A percentile compares a stretch with the other conserved stretches of the same genome.
phyloP scores from a whole-genome alignment of 257 asterid species.

The Nicotiana attenuata region DNA sequence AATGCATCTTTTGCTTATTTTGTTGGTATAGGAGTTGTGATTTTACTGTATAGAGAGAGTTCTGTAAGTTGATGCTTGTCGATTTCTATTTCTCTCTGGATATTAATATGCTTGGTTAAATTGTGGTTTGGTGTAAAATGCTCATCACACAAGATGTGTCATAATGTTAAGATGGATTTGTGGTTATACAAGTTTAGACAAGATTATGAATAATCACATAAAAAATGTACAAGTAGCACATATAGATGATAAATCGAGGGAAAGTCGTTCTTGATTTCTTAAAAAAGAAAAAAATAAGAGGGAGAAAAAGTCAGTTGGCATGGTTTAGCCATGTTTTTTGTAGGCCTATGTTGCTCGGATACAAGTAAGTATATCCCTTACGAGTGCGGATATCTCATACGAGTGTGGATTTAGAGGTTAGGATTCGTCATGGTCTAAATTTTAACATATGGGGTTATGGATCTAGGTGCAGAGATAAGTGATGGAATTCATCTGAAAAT shows the following conservation, averaged over 20 bases:
- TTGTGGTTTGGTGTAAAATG: neutral
- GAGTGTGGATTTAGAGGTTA: no score
- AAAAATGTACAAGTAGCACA: neutral
- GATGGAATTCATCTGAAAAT: no score
- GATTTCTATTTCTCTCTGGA: neutral
- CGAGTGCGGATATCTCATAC: no score
- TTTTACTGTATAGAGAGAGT: neutral
- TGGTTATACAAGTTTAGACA: neutral
- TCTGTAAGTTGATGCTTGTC: neutral
- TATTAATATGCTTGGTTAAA: neutral
- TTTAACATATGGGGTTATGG: no score
- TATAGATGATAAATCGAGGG: neutral
- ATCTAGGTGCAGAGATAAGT: no score
- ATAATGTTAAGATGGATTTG: neutral
- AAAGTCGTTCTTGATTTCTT: neutral
- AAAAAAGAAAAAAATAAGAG: neutral
- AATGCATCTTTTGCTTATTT: neutral
- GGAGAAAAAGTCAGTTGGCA: neutral
- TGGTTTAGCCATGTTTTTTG: neutral
- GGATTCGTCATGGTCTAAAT: no score
- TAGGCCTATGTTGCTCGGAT: neutral
- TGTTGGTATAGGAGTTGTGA: neutral
- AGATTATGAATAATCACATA: neutral
- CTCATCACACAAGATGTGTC: neutral
- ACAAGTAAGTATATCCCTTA: no score